phyloP scores from a whole-genome alignment of 768 basidiomycete genomes.

The Amanita jacksonii region DNA sequence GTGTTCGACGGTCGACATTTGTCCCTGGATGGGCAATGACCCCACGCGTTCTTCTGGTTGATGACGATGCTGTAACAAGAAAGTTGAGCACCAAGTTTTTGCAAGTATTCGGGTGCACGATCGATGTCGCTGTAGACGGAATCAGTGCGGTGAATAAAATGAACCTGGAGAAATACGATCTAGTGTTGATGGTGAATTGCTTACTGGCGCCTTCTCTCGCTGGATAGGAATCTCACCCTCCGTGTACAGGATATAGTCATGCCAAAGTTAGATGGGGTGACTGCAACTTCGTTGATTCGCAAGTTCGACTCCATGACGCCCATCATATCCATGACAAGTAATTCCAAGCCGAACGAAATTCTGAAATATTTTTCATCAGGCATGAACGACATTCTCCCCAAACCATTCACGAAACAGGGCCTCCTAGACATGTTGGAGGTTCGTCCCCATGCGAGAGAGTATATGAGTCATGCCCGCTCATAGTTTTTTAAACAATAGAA shows the following conservation, averaged over 20 bases:
- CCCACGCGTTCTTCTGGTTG: constrained; percentile 85
- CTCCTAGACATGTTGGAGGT: constrained; percentile 90
- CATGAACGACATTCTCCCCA: constrained; percentile 96
- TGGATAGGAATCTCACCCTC: too few relatives aligned
- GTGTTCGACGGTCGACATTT: constrained; percentile 68
- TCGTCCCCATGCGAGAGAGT: not conserved
- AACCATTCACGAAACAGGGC: constrained; percentile 94
- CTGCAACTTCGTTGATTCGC: constrained; percentile 86
- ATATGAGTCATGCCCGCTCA: too few relatives aligned
- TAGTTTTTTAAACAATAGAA: too few relatives aligned
- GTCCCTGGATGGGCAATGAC: constrained; percentile 89
- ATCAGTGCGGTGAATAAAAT: constrained; percentile 91
- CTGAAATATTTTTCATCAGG: constrained; percentile 86
- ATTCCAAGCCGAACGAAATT: constrained; percentile 87
- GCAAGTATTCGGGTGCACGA: constrained; percentile 91
- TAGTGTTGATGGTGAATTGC: constrained; percentile 89
- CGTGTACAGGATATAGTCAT: constrained; percentile 99
- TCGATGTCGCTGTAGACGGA: constrained; percentile 91
- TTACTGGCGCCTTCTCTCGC: too few relatives aligned
- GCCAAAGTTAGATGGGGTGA: constrained; percentile 80
- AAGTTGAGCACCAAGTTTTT: constrained; percentile 87
- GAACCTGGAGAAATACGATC: constrained; percentile 92
- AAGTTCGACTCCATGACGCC: constrained; percentile 95
- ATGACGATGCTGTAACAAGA: constrained; percentile 90
- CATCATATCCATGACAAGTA: constrained; percentile 97